Evolutionary conservation across 164 flowering plant species (phyloP), one percentile per base, ranked within the genome.

Genomic region (Liriodendron chinense): DNA sequence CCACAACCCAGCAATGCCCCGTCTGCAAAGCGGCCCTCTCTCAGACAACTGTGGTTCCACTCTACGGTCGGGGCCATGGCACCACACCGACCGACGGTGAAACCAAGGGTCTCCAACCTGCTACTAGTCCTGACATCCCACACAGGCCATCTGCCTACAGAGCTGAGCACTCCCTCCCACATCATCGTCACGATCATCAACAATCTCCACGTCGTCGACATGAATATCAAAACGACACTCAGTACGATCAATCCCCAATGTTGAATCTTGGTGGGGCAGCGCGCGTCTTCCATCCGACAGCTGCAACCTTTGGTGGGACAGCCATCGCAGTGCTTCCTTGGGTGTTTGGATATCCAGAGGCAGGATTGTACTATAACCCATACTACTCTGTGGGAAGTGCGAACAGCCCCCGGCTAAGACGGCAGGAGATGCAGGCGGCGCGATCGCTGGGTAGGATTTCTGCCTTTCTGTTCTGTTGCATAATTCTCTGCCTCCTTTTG

Each of bases 21-120:
- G 87, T 91, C 22, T 92, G 97, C 69, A 90, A 92, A 73, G 84
- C 94, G 8, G 65, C 61, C 72, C 80, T 92, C 65, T 87, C 94
- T 1, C 21, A 66, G 24, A 20, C 84, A 1, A 78, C 85, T 16
- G 66, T 93, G 69, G 88, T 93, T 47, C 97, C 97, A 5, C 91
- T 93, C 14, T 93, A 90, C 61, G 92, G 93, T 34, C 83, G 87
- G 0, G 91, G 96, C 34, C 43, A 26, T 26, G 47, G 20, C 8
- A 5, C 69, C 21, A 71, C 69, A 26, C 47, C 9, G n/a, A 26
- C 49, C 47, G 24, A 64, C 24, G 5, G 13, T 10, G n/a, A 61
- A 86, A 47, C 91, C 90, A 0, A 74, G 76, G 4, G 85, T 93
- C 70, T 93, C 93, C 63, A 53, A 12, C 68, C 81, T 1, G 86